Evolutionary conservation across 768 basidiomycete species (phyloP).

Genomic region (Lentinula sp.): DNA sequence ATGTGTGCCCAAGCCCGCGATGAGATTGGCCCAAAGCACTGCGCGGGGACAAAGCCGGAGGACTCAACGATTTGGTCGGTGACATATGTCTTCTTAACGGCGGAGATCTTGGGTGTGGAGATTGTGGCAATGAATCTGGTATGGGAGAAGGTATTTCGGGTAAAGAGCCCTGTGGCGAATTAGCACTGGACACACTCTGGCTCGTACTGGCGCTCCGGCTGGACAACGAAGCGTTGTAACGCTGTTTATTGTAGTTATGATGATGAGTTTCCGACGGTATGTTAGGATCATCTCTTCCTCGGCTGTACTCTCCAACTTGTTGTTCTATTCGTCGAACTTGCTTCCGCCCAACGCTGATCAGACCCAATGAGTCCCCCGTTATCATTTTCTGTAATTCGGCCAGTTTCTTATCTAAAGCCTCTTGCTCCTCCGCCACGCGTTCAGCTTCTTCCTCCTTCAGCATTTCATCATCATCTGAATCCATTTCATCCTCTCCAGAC

Average conservation of each 20-base stretch:
- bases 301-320: background rate
- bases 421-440: constrained; percentile 59
- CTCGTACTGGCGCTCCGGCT: constrained; percentile 43
- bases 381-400: constrained; percentile 65
- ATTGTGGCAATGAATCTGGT: constrained; percentile 39
- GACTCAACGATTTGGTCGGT: constrained; percentile 54
- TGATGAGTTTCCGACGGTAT: background rate
- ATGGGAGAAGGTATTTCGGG: constrained; percentile 78
- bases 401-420: constrained; percentile 61
- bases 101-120: constrained; percentile 23
- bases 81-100: constrained; percentile 48
- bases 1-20: constrained; percentile 38
- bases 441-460: constrained; percentile 68
- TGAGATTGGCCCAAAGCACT: constrained; percentile 48
- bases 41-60: constrained; percentile 50
- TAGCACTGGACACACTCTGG: constrained; percentile 68
- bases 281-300: background rate
- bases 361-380: constrained; percentile 66
- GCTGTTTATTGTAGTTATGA: background rate
- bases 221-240: constrained; percentile 23
- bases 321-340: constrained; percentile 32
- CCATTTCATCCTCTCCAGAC: constrained; percentile 38
- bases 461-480: constrained; percentile 59
- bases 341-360: constrained; percentile 42
- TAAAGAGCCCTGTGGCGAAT: constrained; percentile 73